A percentile compares a stretch with the other conserved stretches of the same genome.
These are phyloP conservation scores for Truncatella angustata DNA, from an alignment of 2,329 filamentous ascomycete species.

Conservation along the genomic window DNA sequence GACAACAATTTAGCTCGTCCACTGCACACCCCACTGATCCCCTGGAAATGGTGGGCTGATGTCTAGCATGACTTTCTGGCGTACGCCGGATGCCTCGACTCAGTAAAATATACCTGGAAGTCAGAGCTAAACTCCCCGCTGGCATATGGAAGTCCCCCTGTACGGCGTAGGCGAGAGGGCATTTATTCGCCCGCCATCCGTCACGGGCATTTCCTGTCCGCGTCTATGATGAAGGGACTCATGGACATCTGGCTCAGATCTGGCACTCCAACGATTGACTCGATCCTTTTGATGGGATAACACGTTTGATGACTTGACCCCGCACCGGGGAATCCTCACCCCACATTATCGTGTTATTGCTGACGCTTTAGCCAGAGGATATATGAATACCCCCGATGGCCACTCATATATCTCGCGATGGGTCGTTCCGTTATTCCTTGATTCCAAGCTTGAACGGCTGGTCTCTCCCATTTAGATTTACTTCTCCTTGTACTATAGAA, in stretches of 20 bases:
- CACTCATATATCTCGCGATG: no score
- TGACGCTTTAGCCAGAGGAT: not conserved
- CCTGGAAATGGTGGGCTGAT: not conserved
- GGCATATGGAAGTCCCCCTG: not conserved
- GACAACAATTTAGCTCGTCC: not conserved
- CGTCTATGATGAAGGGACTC: no score
- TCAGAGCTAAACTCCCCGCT: not conserved
- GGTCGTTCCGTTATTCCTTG: no score
- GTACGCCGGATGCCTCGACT: not conserved
- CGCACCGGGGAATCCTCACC: slow-evolving; percentile 2
- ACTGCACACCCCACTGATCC: not conserved
- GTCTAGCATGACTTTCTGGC: not conserved
- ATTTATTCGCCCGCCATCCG: not conserved
- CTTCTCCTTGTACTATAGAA: not conserved
- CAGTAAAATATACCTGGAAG: not conserved
- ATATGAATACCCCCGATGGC: slow-evolving; percentile 7
- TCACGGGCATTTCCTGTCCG: not conserved
- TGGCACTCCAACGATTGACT: not conserved
- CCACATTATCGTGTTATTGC: not conserved
- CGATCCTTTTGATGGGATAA: not conserved
- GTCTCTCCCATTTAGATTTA: not conserved
- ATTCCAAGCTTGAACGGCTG: not conserved
- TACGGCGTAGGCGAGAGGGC: not conserved
- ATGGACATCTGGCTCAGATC: not conserved
- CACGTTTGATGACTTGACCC: not conserved